Base-by-base conservation (phyloP, 352 stramenopile genomes). In the Phytophthora ohioensis region DNA sequence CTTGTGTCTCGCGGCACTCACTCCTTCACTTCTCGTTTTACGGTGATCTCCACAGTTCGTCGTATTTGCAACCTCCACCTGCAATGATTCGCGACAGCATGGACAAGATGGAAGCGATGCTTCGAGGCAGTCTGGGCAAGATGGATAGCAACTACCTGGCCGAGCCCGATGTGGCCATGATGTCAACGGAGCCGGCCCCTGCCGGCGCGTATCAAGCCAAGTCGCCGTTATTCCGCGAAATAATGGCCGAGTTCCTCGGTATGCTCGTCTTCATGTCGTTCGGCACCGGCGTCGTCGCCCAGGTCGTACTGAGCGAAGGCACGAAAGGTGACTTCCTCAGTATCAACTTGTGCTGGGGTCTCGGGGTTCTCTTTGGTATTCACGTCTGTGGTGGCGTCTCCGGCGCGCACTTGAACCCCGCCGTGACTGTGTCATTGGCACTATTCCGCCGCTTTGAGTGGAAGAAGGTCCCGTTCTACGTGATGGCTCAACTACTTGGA, bases 341-440 rank as follows among this genome's bases (percentile, higher is more conserved):
- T 64, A 87, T 91, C 69, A 84, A 67, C 17, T 68, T 91, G 31
- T 84, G 67, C 52, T 91, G 83, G 81, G 83, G 83, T 0, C 64
- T 91, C 55, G 83, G 57, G 3, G 68, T 91, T 52, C 76, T 91
- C 56, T 76, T 91, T 32, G 83, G 75, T n/a, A 84, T 91, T 45
- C 80, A 91, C 69, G 66, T 73, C 10, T 78, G 70, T 6, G 79
- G 79, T n/a, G 78, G 68, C 8, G 68, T 75, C 34, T 85, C 74
- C 30, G 77, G 81, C 12, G 81, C 69, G 3, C 83, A 91, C 67
- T 59, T 91, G 34, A 91, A 91, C 66, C 80, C 80, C 3, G 78
- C 82, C 3, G 78, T 91, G 56, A 84, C 81, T 1, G 54, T 82
- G 31, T 81, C 81, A 45, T 58, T 87, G n/a, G 81, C 79, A 7